Evolutionary conservation across 257 asterid species (phyloP).

Genomic region (Salvia miltiorrhiza): DNA sequence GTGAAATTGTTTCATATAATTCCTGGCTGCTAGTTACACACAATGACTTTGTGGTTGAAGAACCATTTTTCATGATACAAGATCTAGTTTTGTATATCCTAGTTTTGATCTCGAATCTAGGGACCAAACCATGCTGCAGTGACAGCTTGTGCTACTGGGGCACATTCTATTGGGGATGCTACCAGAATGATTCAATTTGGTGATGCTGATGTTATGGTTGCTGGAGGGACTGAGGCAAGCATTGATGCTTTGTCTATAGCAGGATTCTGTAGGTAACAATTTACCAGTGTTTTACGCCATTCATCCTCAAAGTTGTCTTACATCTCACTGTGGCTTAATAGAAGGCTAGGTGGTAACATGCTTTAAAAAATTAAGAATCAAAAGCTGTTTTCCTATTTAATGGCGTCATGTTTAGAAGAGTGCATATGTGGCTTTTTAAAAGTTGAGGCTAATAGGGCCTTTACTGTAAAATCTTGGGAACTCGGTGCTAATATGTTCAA

Average conservation of each 20-base stretch:
- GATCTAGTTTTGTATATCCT: slow-evolving; percentile 33
- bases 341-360: not conserved
- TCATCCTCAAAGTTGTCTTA: not conserved
- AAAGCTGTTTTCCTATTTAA: not conserved
- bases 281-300: no score
- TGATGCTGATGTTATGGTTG: slow-evolving; percentile 96
- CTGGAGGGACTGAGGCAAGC: slow-evolving; percentile 98
- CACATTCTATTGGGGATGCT: slow-evolving; percentile 96
- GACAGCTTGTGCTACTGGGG: slow-evolving; percentile 99
- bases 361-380: not conserved
- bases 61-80: slow-evolving; percentile 13
- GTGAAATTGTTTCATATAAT: not conserved
- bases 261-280: slow-evolving; percentile 85
- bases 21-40: slow-evolving; percentile 4
- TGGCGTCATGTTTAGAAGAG: not conserved
- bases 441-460: not conserved
- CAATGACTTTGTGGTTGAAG: slow-evolving; percentile 1
- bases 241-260: slow-evolving; percentile 97
- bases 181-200: slow-evolving; percentile 94
- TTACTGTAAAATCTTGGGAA: not conserved
- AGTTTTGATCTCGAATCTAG: slow-evolving; percentile 71
- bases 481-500: not conserved
- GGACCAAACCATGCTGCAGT: slow-evolving; percentile 99
- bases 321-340: not conserved
- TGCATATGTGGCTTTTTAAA: not conserved